These are phyloP conservation scores for Geotrichum ghanense DNA, from an alignment of 805 yeast genomes.

Conservation along the genomic window DNA sequence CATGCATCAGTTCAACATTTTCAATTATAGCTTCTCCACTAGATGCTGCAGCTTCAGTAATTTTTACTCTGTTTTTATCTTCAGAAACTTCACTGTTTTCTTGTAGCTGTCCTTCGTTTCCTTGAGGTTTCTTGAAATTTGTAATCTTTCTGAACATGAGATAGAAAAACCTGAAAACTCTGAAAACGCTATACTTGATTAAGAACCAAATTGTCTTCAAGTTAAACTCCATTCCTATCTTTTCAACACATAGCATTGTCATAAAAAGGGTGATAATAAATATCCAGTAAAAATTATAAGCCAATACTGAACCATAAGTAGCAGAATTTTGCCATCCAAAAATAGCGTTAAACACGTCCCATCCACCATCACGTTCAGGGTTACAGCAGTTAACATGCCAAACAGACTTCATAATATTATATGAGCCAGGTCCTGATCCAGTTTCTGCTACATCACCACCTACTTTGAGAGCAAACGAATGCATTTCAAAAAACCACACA, in stretches of 20 bases:
- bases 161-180: no score
- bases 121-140: no score
- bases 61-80: slow-evolving; percentile 20
- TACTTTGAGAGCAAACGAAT: slow-evolving; percentile 48
- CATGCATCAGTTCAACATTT: neutral
- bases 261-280: slow-evolving; percentile 41
- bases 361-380: slow-evolving; percentile 83
- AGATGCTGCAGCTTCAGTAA: neutral
- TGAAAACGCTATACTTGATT: no score
- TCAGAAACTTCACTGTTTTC: no score
- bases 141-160: no score
- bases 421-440: slow-evolving; percentile 94
- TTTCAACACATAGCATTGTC: slow-evolving; percentile 76
- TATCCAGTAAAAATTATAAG: slow-evolving; percentile 87
- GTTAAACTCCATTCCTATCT: slow-evolving; percentile 73
- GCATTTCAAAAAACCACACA: slow-evolving; percentile 76
- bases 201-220: no score
- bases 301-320: slow-evolving; percentile 80
- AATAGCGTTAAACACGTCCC: slow-evolving; percentile 93
- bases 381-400: slow-evolving; percentile 98
- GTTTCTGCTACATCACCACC: slow-evolving; percentile 95
- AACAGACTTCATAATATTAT: slow-evolving; percentile 64
- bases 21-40: neutral
- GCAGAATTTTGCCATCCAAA: slow-evolving; percentile 98
- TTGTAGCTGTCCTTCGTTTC: no score